phyloP scores from a whole-genome alignment of 352 stramenopile species.

The Pythium guiyangense region DNA sequence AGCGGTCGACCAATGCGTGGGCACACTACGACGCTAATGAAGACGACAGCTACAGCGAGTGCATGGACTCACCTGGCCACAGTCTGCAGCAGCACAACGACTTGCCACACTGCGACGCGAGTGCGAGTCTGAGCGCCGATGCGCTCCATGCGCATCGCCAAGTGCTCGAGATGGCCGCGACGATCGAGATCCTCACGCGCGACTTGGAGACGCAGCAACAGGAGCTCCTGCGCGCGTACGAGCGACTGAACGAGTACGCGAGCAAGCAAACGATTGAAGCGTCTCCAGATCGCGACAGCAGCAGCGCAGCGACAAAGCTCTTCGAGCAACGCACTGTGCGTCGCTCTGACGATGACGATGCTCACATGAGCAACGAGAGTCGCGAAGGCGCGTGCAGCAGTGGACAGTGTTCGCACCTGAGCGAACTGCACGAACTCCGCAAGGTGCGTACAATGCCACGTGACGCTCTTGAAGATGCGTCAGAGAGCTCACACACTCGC shows the following conservation, averaged over 20 bases:
- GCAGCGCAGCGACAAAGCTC: no score
- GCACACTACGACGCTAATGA: no score
- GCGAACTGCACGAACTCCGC: conserved; percentile 27
- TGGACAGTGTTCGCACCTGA: conserved; percentile 23
- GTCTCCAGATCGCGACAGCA: not conserved
- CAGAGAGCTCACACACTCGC: not conserved
- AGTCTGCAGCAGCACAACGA: not conserved
- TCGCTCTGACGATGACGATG: not conserved
- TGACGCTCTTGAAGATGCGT: not conserved
- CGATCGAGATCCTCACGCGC: conserved; percentile 53
- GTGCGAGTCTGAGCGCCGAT: conserved; percentile 11
- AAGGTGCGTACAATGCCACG: conserved; percentile 13
- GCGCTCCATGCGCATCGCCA: conserved; percentile 49
- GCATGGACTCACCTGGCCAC: not conserved
- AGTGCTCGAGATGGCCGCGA: conserved; percentile 57
- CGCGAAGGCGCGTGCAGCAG: not conserved
- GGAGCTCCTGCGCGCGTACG: conserved; percentile 47
- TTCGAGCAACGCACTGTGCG: no score
- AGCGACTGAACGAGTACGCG: conserved; percentile 41
- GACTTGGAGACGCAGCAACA: conserved; percentile 57
- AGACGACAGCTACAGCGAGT: not conserved
- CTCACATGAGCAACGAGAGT: no score
- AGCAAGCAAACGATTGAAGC: not conserved
- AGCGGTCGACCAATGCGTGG: no score
- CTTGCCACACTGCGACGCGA: not conserved